Evolutionary conservation across 352 stramenopile species (phyloP).

Genomic region (Phytophthora chlamydospora): DNA sequence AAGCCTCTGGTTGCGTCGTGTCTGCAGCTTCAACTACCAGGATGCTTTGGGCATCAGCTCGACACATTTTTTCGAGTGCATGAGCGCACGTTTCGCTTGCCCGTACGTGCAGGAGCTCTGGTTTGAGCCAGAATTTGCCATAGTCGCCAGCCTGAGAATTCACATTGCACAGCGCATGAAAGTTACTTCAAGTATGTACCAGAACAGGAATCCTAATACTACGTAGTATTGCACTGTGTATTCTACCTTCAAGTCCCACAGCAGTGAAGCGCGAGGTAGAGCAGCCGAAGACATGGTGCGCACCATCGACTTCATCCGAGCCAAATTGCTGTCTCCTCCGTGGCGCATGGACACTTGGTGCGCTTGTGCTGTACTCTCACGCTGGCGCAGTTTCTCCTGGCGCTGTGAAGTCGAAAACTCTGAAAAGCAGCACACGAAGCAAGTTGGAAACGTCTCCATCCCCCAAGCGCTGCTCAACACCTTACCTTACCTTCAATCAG

Average conservation of each 20-base stretch:
- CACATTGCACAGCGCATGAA: not conserved
- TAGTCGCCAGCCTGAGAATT: constrained; percentile 46
- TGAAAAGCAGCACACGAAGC: not conserved
- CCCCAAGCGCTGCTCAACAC: no score
- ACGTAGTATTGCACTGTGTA: not conserved
- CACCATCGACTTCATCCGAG: constrained; percentile 23
- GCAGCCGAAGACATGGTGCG: constrained; percentile 29
- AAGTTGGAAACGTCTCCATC: constrained; percentile 3
- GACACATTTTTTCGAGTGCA: constrained; percentile 43
- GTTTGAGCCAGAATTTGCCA: constrained; percentile 50
- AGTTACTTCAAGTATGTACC: not conserved
- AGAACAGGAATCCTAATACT: not conserved
- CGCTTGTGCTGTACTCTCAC: constrained; percentile 14
- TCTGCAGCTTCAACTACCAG: constrained; percentile 31
- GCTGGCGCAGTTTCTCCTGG: constrained; percentile 23
- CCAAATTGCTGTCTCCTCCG: constrained; percentile 4
- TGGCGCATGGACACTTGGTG: constrained; percentile 14
- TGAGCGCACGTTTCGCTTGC: constrained; percentile 37
- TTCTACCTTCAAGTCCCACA: constrained; percentile 36
- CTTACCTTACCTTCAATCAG: constrained; percentile 48
- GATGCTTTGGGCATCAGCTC: constrained; percentile 12
- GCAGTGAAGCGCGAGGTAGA: constrained; percentile 24
- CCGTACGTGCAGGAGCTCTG: constrained; percentile 31
- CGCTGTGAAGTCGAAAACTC: constrained; percentile 17
- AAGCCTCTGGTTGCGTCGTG: constrained; percentile 6